A percentile compares a stretch with the other conserved stretches of the same genome.
phyloP scores from a whole-genome alignment of 208 protist genomes.

The Trypanosoma avium region DNA sequence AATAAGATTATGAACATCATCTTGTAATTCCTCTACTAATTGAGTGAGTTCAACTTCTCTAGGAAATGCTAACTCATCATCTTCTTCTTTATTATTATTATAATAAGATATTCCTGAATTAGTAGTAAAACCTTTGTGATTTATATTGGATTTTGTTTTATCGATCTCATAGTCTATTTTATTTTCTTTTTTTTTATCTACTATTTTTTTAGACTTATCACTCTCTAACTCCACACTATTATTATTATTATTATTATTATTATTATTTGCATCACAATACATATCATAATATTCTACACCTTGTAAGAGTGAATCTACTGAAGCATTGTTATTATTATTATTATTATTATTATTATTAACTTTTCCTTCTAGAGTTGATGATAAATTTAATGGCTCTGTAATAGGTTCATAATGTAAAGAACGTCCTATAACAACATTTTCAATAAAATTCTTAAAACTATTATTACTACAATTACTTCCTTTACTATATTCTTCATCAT shows the following conservation, averaged over 20 bases:
- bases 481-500: no score
- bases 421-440: neutral
- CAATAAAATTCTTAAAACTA: neutral
- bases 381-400: neutral
- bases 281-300: conserved; percentile 11
- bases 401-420: neutral
- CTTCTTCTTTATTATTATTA: no score
- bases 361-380: no score
- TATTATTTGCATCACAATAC: neutral
- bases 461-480: neutral
- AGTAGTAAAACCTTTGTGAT: neutral
- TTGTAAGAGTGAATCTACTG: conserved; percentile 1
- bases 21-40: conserved; percentile 9
- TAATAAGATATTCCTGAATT: neutral
- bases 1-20: conserved; percentile 26
- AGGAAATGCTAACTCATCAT: no score
- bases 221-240: no score
- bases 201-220: neutral
- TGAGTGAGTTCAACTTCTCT: neutral
- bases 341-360: no score
- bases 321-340: neutral
- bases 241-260: neutral
- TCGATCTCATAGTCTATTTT: neutral
- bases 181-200: neutral
- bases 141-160: neutral